These are phyloP conservation scores for Leccinum subtestaceum DNA, from an alignment of 768 basidiomycete genomes.

Conservation along the genomic window DNA sequence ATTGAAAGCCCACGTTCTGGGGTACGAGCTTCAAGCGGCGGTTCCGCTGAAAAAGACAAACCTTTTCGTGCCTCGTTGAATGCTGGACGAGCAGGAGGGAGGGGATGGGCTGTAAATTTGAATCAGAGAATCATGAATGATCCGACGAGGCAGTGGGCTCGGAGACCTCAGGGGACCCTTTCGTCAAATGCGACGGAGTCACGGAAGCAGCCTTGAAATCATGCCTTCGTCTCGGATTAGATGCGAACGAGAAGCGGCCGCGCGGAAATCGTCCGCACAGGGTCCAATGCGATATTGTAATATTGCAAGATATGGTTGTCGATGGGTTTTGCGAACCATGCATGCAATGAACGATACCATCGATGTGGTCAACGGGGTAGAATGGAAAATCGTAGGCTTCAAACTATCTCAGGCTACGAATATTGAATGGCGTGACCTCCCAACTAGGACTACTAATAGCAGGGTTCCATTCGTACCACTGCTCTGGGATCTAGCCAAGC, in stretches of 20 bases:
- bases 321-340: conserved; percentile 2
- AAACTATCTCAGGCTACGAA: conserved; percentile 10
- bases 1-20: conserved; percentile 27
- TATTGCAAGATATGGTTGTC: conserved; percentile 14
- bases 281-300: conserved; percentile 19
- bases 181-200: background rate
- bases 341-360: background rate
- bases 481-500: background rate
- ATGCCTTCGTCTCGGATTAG: background rate
- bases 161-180: background rate
- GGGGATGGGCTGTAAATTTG: background rate
- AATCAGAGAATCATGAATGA: conserved; percentile 6
- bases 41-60: conserved; percentile 13
- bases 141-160: conserved; percentile 8
- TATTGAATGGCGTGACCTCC: conserved; percentile 12
- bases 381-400: conserved; percentile 8
- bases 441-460: background rate
- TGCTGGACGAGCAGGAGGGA: background rate
- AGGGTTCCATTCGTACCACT: background rate
- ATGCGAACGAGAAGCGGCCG: conserved; percentile 10
- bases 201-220: conserved; percentile 2
- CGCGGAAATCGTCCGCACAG: conserved; percentile 21
- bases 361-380: background rate
- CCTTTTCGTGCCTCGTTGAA: background rate
- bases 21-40: conserved; percentile 23